A percentile compares a stretch with the other conserved stretches of the same genome.
These are phyloP conservation scores for Parastagonospora avenae DNA, from an alignment of 2,329 filamentous ascomycete species.

Conservation along the genomic window DNA sequence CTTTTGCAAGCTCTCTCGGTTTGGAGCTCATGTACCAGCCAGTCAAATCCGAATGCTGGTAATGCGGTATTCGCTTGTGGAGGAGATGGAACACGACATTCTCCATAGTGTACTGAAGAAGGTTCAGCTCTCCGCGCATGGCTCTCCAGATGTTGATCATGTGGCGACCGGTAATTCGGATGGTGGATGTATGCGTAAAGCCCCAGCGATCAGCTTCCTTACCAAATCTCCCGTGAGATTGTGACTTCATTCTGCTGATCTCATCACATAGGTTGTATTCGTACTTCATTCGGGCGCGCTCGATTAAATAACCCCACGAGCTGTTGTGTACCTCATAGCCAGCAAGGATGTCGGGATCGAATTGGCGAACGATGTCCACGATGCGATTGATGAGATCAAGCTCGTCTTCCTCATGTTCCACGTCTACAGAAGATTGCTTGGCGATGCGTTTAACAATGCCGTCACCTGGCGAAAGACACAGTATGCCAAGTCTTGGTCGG, in stretches of 20 bases:
- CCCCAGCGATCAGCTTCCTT: slow-evolving; percentile 91
- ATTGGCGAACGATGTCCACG: slow-evolving; percentile 79
- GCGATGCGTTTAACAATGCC: slow-evolving; percentile 65
- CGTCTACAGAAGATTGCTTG: slow-evolving; percentile 64
- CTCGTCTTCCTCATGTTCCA: slow-evolving; percentile 78
- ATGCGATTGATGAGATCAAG: slow-evolving; percentile 84
- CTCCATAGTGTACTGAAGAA: slow-evolving; percentile 95
- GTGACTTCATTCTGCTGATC: slow-evolving; percentile 83
- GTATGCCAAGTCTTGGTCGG: slow-evolving; percentile 68
- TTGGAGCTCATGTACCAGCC: slow-evolving; percentile 77
- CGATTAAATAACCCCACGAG: slow-evolving; percentile 95
- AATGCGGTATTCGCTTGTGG: slow-evolving; percentile 86
- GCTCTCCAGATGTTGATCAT: slow-evolving; percentile 98
- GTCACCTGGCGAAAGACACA: slow-evolving; percentile 71
- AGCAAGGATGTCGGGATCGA: slow-evolving; percentile 91
- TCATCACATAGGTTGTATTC: slow-evolving; percentile 91
- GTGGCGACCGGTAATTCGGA: slow-evolving; percentile 89
- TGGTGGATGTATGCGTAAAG: slow-evolving; percentile 90
- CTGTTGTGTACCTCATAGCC: slow-evolving; percentile 93
- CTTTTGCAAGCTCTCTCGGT: slow-evolving; percentile 71
- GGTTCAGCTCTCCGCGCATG: slow-evolving; percentile 89
- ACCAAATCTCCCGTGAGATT: slow-evolving; percentile 81
- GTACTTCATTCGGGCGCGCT: slow-evolving; percentile 83
- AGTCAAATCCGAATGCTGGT: slow-evolving; percentile 78
- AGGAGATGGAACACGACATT: slow-evolving; percentile 92